These are phyloP conservation scores for Xylariales sp. DNA, from an alignment of 2,329 filamentous ascomycete species.

Conservation along the genomic window DNA sequence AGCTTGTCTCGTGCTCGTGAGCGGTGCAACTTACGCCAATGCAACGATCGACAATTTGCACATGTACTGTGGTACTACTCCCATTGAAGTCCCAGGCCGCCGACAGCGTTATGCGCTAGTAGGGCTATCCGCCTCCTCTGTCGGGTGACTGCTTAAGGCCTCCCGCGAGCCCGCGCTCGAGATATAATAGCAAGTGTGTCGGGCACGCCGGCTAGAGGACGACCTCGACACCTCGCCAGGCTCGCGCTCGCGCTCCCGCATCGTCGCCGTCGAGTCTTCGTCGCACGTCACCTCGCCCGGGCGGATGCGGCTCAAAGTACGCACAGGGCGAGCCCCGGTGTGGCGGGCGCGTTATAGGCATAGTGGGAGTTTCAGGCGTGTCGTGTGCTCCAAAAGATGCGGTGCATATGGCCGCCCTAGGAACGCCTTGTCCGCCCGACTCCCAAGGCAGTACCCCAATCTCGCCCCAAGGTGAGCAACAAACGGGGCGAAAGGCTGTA, in stretches of 20 bases:
- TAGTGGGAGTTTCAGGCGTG: slow-evolving; percentile 12
- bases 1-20: slow-evolving; percentile 27
- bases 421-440: slow-evolving; percentile 15
- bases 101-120: slow-evolving; percentile 4
- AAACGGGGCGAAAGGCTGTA: slow-evolving; percentile 34
- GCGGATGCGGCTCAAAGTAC: slow-evolving; percentile 27
- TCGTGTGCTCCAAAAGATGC: slow-evolving; percentile 16
- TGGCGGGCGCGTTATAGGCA: slow-evolving; percentile 10
- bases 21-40: slow-evolving; percentile 24
- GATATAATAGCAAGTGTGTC: slow-evolving; percentile 6
- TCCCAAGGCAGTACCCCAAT: slow-evolving; percentile 1
- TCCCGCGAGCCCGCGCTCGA: slow-evolving; percentile 21
- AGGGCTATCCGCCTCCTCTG: not conserved
- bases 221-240: slow-evolving; percentile 4
- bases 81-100: slow-evolving; percentile 3
- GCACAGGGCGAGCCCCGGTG: slow-evolving; percentile 33
- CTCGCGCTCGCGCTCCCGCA: not conserved
- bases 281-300: slow-evolving; percentile 25
- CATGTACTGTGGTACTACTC: slow-evolving; percentile 18
- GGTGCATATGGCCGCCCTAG: slow-evolving; percentile 21
- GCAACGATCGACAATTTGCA: slow-evolving; percentile 29
- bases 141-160: slow-evolving; percentile 27
- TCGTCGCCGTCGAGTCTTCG: slow-evolving; percentile 18
- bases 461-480: slow-evolving; percentile 28
- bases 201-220: slow-evolving; percentile 19